Base-by-base conservation (phyloP, 148 eudicot genomes). In the Limonium bicolor region DNA sequence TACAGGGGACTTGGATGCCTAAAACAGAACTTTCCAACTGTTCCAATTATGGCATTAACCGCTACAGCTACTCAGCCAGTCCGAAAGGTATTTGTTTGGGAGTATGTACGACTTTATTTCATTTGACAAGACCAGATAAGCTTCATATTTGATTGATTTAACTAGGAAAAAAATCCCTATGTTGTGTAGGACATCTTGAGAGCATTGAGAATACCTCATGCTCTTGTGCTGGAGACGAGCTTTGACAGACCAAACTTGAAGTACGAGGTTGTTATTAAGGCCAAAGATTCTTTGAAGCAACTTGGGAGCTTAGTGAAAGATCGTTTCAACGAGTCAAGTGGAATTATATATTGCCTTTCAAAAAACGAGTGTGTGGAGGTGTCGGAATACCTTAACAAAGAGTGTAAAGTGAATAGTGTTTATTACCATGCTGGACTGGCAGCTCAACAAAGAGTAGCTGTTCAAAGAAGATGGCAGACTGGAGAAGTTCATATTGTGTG, bases 1-100 rank as follows among this genome's bases (percentile, higher is more conserved):
- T 92, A 92, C 54, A 67, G 88, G 63, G 65, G 66, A 41, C 48
- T 92, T 38, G 95, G 99, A 53, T 81, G 86, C 55, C 86, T 92
- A 24, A 92, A 92, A 70, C 80, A 75, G 64, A 76, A 76, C 20
- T 92, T 92, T 58, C 86, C 80, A n/a, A 42, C 68, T 59, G 77
- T 92, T 59, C 95, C 99, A 11, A 65, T 92, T 55, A 85, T 85
- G 99, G 99, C 99, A 46, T 73, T 92, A 66, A 92, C 99, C 50
- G 99, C 99, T 55, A 92, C 99, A 29, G 99, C 99, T 59, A 92
- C 99, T 22, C 66, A 69, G 54, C n/a, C 76, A 27, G 99, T 92
- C 48, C 95, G 95, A 48, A 67, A 92, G 88, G 99, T 85, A 45
- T 61, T 40, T 42, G 50, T 20, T 12, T 26, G 43, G 23, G 21